Percentiles rank a stretch among this genome's conserved stretches.
Evolutionary conservation across 805 yeast genomes (phyloP).

Genomic region (Suhomyces faveliae): DNA sequence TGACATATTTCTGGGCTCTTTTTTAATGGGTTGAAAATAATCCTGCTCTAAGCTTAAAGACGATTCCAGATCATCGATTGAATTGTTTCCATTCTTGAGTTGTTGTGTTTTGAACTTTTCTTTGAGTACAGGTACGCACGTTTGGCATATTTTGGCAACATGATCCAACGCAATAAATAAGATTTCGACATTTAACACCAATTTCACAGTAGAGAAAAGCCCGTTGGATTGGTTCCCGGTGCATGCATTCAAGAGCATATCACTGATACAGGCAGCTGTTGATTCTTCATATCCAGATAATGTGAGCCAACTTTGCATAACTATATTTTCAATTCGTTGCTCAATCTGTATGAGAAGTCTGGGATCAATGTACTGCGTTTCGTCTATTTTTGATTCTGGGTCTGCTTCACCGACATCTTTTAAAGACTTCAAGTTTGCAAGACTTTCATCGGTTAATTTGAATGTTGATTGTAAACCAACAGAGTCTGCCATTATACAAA

Average conservation of each 20-base stretch:
- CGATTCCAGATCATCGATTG: conserved; percentile 13
- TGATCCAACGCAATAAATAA: conserved; percentile 73
- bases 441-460: conserved; percentile 10
- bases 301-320: conserved; percentile 77
- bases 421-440: conserved; percentile 11
- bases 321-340: conserved; percentile 55
- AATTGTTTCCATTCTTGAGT: neutral
- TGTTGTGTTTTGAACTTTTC: conserved; percentile 7
- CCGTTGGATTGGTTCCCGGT: conserved; percentile 69
- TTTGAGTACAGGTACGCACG: conserved; percentile 8
- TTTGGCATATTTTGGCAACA: conserved; percentile 7
- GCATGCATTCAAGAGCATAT: conserved; percentile 84
- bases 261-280: conserved; percentile 84
- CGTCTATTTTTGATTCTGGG: conserved; percentile 7
- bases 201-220: conserved; percentile 62
- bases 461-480: conserved; percentile 43
- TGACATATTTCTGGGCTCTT: conserved; percentile 81
- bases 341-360: conserved; percentile 57
- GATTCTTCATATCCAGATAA: conserved; percentile 87
- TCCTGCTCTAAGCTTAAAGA: conserved; percentile 18
- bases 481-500: conserved; percentile 62
- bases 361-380: conserved; percentile 29
- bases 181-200: conserved; percentile 72
- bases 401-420: conserved; percentile 10
- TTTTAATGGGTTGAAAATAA: conserved; percentile 40